Percentiles rank a stretch among this genome's conserved stretches.
Conservation (phyloP, 2,329 filamentous ascomycete genomes). For the Penicillium occitanis region DNA sequence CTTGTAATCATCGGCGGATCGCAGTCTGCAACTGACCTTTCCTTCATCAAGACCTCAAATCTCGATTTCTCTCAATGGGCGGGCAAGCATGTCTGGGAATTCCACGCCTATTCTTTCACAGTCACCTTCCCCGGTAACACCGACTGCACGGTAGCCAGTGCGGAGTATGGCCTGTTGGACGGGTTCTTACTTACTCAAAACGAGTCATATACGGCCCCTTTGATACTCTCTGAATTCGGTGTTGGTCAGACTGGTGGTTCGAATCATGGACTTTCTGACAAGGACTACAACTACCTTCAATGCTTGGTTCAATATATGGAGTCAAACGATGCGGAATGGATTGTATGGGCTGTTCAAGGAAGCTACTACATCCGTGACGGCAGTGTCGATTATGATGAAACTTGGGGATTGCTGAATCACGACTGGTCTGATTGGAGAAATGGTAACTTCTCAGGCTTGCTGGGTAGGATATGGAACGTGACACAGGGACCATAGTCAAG, state of each 20-base stretch:
- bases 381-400: conserved; percentile 53
- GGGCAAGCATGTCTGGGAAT: conserved; percentile 61
- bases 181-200: conserved; percentile 56
- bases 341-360: conserved; percentile 59
- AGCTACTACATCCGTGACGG: conserved; percentile 59
- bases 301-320: conserved; percentile 57
- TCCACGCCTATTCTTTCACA: conserved; percentile 57
- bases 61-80: conserved; percentile 50
- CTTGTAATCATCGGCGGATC: conserved; percentile 58
- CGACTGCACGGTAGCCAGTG: conserved; percentile 44
- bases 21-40: conserved; percentile 56
- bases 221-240: conserved; percentile 62
- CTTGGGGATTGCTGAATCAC: conserved; percentile 52
- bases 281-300: conserved; percentile 51
- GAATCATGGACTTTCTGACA: conserved; percentile 47
- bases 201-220: conserved; percentile 52
- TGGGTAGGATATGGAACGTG: conserved; percentile 43
- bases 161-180: conserved; percentile 49
- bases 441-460: conserved; percentile 31
- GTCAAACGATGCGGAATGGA: conserved; percentile 60
- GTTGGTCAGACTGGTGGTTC: conserved; percentile 38
- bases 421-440: conserved; percentile 48
- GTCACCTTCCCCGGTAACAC: conserved; percentile 46
- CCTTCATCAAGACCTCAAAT: conserved; percentile 40
- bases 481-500: conserved; percentile 43